phyloP scores from a whole-genome alignment of 2,329 filamentous ascomycete genomes.

The Tolypocladium amazonense region DNA sequence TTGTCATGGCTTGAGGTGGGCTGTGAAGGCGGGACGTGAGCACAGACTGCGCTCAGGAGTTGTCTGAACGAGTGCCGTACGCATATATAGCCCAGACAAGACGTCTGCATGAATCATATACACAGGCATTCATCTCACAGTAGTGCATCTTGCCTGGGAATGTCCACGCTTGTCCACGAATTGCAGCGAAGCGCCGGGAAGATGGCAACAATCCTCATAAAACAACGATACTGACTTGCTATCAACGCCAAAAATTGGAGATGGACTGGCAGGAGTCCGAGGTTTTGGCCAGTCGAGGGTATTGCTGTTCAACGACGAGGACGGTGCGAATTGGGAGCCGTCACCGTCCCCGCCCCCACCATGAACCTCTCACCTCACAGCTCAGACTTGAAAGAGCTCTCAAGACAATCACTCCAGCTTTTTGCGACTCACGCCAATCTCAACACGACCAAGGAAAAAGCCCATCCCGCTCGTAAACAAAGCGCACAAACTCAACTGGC shows the following conservation, averaged over 20 bases:
- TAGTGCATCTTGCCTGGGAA: background rate
- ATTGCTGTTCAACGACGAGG: too few relatives aligned
- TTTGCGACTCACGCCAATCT: background rate
- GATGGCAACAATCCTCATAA: too few relatives aligned
- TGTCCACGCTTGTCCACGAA: background rate
- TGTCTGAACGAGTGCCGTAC: background rate
- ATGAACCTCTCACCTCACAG: background rate
- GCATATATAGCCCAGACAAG: background rate
- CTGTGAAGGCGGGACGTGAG: background rate
- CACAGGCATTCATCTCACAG: background rate
- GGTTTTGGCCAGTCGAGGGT: too few relatives aligned
- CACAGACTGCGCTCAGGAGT: background rate
- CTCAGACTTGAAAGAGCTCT: background rate
- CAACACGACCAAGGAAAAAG: background rate
- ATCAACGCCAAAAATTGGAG: too few relatives aligned
- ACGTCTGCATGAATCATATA: background rate
- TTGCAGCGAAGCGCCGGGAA: too few relatives aligned
- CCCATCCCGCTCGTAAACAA: background rate
- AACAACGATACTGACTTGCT: too few relatives aligned
- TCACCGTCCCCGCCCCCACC: background rate
- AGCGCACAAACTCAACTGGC: background rate
- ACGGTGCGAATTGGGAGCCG: background rate
- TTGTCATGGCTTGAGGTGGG: background rate
- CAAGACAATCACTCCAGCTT: background rate
- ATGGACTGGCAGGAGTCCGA: too few relatives aligned